Conservation (phyloP, 1,139 yeast species). For the Candida sanyaensis region DNA sequence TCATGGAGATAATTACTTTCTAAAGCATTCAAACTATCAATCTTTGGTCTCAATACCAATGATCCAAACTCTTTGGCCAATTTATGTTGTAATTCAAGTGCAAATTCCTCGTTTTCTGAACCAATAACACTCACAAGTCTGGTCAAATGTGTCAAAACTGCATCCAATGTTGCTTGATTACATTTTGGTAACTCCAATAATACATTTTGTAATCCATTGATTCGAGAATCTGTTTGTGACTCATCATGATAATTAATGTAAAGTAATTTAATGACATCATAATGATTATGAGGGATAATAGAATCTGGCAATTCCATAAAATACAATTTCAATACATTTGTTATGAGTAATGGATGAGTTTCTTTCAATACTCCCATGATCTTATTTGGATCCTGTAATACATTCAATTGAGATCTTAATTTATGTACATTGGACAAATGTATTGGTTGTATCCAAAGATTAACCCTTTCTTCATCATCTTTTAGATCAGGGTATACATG, state of each 20-base stretch:
- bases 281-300: constrained; percentile 66
- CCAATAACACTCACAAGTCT: constrained; percentile 65
- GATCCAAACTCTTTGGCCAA: constrained; percentile 69
- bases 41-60: constrained; percentile 60
- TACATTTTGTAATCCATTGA: constrained; percentile 86
- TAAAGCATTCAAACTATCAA: constrained; percentile 5
- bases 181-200: constrained; percentile 70
- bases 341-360: constrained; percentile 56
- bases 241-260: constrained; percentile 56
- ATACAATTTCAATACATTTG: constrained; percentile 72
- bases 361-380: constrained; percentile 26
- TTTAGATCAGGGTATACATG: constrained; percentile 68
- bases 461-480: constrained; percentile 68
- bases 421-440: constrained; percentile 65
- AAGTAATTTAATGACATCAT: constrained; percentile 67
- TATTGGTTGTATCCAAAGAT: constrained; percentile 71
- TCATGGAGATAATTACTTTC: constrained; percentile 36
- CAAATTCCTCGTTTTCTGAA: constrained; percentile 33
- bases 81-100: constrained; percentile 45
- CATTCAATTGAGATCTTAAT: constrained; percentile 59
- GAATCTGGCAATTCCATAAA: constrained; percentile 84
- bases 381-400: constrained; percentile 24
- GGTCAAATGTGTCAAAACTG: constrained; percentile 71
- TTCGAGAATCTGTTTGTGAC: constrained; percentile 86
- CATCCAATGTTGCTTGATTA: constrained; percentile 79